These are phyloP conservation scores for Calonectria pseudoreteaudii DNA, from an alignment of 2,329 filamentous ascomycete genomes.

Conservation along the genomic window DNA sequence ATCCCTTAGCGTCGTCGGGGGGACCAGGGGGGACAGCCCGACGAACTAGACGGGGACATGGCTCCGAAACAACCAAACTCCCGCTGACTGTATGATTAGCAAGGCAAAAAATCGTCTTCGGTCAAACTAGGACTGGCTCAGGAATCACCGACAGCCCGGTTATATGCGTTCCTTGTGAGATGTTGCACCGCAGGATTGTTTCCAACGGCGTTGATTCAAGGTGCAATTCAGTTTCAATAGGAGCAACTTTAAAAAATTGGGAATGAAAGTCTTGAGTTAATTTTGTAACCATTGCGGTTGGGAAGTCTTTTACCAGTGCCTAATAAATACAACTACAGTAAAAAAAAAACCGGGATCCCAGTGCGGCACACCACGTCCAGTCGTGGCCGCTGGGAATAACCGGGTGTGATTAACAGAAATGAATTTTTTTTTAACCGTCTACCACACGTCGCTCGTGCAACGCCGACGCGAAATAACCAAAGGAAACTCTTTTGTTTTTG, in stretches of 20 bases:
- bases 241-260: background rate
- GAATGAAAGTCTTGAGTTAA: background rate
- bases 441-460: background rate
- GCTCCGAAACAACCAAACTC: background rate
- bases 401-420: background rate
- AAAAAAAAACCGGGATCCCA: background rate
- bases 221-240: background rate
- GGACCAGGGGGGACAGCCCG: background rate
- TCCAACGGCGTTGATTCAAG: background rate
- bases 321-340: background rate
- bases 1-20: background rate
- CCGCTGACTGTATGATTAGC: background rate
- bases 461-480: background rate
- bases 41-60: background rate
- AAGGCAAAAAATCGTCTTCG: background rate
- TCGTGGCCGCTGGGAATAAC: background rate
- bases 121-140: background rate
- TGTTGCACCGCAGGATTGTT: background rate
- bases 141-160: background rate
- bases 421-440: background rate
- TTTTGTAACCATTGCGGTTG: background rate
- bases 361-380: background rate
- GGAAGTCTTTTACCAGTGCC: background rate
- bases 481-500: background rate
- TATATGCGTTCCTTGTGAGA: background rate